Base-by-base conservation (phyloP, 2,329 filamentous ascomycete species). In the Metarhizium robertsii region DNA sequence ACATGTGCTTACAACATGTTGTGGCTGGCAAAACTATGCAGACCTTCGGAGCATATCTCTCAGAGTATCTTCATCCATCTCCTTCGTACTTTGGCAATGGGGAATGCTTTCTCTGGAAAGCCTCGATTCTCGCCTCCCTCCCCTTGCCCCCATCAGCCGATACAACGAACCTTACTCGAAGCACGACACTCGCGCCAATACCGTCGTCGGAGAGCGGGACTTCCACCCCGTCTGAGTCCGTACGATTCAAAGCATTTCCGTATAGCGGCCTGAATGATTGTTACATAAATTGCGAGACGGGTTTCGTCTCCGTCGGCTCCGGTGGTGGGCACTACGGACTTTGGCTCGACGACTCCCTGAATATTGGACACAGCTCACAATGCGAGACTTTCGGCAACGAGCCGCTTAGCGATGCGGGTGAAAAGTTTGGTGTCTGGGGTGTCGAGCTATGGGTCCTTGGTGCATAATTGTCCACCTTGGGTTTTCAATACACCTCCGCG, bases 211-310 rank as follows among this genome's bases (percentile, higher is more conserved):
- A 29, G 38, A 58, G 55, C 49, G 58, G 61, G 10, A 59, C 63
- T 6, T 61, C 63, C 48, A 63, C 67, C 20, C 63, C 65, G 11
- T 81, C 84, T 4, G 88, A 92, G 59, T 80, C 84, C 30, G 90
- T 97, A 62, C 85, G 94, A 20, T 99, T 99, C 79, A 96, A 96
- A 72, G 92, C 92, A 0, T 99, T 97, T 65, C 92, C 92, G 0
- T 97, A 96, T 67, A 95, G 88, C 55, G 94, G 94, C 5, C 82
- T 95, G 45, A 97, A 99, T 69, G 94, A 97, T 70, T 99, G 95
- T 69, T 90, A 92, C 75, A 94, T 97, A 62, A 88, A 95, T 65
- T 97, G 92, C 71, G 91, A 97, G 72, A 78, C 83, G 3, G 82
- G 85, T 29, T 97, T 88, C 68, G 71, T 99, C 14, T 94, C 88